These are phyloP conservation scores for Cornus kousa DNA, from an alignment of 148 eudicot species.

Conservation along the genomic window DNA sequence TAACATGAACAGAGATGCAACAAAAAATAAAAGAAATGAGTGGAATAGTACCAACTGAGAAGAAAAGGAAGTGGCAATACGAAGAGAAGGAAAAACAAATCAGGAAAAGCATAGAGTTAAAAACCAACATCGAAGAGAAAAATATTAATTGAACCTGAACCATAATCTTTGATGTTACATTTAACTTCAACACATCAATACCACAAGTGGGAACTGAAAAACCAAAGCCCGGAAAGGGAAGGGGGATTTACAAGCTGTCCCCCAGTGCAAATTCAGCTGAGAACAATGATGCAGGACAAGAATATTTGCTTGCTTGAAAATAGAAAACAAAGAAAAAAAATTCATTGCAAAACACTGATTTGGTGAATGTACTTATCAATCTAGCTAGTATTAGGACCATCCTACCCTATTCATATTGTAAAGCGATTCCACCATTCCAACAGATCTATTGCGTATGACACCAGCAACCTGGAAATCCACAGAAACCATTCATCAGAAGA, in stretches of 20 bases:
- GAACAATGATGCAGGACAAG: not conserved
- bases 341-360: not conserved
- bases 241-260: too few species aligned
- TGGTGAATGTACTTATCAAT: not conserved
- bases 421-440: constrained; percentile 66
- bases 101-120: not conserved
- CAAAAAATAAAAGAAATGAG: not conserved
- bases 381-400: not conserved
- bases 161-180: not conserved
- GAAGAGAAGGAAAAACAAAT: not conserved
- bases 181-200: not conserved
- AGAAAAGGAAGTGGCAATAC: not conserved
- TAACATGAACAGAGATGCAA: not conserved
- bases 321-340: not conserved
- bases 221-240: too few species aligned
- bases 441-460: constrained; percentile 45
- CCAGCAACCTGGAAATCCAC: constrained; percentile 44
- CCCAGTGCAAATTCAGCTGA: too few species aligned
- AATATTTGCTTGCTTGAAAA: not conserved
- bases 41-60: not conserved
- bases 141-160: too few species aligned
- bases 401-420: constrained; percentile 62
- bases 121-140: too few species aligned
- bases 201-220: not conserved
- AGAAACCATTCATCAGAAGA: not conserved